Conservation (phyloP, 345 rosid genomes). For the Xanthoceras sorbifolium region DNA sequence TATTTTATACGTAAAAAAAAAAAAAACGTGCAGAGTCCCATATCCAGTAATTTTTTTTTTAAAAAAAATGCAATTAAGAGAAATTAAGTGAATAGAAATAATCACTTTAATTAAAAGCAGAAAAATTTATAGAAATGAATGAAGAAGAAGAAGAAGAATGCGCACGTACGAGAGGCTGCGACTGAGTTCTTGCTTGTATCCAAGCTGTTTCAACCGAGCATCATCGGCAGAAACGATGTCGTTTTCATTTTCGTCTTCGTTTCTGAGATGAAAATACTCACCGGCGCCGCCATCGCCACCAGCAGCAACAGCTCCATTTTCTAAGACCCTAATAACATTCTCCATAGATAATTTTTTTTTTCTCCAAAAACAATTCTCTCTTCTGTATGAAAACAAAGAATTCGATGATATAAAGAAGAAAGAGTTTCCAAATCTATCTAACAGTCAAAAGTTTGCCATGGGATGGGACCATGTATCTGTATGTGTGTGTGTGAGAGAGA, state of each 20-base stretch:
- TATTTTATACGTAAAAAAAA: no score
- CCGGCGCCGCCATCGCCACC: no score
- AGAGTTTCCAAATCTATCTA: background rate
- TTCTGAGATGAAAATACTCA: background rate
- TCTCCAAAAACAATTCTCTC: background rate
- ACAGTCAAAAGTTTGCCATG: background rate
- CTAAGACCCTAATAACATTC: background rate
- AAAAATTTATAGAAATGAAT: background rate
- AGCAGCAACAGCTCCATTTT: background rate
- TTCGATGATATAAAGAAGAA: no score
- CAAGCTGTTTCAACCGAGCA: constrained; percentile 45
- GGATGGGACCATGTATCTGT: background rate
- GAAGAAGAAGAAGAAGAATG: background rate
- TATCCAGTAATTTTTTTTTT: no score
- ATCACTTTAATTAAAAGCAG: background rate
- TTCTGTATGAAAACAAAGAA: no score
- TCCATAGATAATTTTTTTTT: background rate
- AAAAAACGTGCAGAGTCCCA: background rate
- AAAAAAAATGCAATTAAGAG: no score
- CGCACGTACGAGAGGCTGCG: constrained; percentile 59
- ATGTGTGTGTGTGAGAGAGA: no score
- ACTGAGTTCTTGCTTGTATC: constrained; percentile 63
- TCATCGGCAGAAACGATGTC: constrained; percentile 18
- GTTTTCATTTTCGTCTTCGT: background rate
- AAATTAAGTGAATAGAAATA: background rate